Evolutionary conservation across 2,329 filamentous ascomycete genomes (phyloP), one percentile per base, ranked within the genome.

Genomic region (Penicillium sp.): DNA sequence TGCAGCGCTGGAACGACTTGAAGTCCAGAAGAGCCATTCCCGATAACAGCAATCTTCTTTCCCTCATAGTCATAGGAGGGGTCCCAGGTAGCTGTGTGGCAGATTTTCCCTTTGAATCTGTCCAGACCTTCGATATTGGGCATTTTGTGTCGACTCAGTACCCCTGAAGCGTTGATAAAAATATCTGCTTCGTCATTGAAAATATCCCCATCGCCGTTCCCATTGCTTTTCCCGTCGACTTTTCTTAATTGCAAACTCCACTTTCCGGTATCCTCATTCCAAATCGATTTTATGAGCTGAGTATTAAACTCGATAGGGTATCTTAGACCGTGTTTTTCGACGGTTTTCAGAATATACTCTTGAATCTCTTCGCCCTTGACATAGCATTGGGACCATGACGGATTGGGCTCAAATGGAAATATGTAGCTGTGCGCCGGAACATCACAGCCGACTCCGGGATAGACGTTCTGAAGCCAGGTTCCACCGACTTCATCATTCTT

Each of bases 331-430:
- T 73, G 75, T 55, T 78, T 77, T 42, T 60, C 66, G 6, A 72
- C 72, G 5, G 69, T 67, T 2, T 58, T 54, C 37, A 75, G 63
- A 64, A 77, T 73, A 54, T 79, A 79, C 6, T 73, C 69, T 8
- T 69, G 65, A 26, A 79, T 79, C 58, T 78, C 77, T 5, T 62
- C 56, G 1, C 74, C 74, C 5, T 64, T 65, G 5, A 73, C 71
- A 48, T 76, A 79, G 34, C 76, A 74, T 5, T 71, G 66, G 1
- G 68, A 71, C 76, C 76, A 79, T 42, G 74, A 64, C 1, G 75
- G 75, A 28, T 79, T 78, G 2, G 75, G 74, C 11, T 75, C 72
- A 52, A 75, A 79, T 3, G 70, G 73, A n/a, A 73, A 73, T 9
- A 71, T 67, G 51, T 77, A 78, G 6, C 51, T 39, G 28, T 59